Percentiles rank a stretch among this genome's conserved stretches.
Evolutionary conservation across 371 early-diverging fungal species (phyloP).

Genomic region (Apophysomyces variabilis): DNA sequence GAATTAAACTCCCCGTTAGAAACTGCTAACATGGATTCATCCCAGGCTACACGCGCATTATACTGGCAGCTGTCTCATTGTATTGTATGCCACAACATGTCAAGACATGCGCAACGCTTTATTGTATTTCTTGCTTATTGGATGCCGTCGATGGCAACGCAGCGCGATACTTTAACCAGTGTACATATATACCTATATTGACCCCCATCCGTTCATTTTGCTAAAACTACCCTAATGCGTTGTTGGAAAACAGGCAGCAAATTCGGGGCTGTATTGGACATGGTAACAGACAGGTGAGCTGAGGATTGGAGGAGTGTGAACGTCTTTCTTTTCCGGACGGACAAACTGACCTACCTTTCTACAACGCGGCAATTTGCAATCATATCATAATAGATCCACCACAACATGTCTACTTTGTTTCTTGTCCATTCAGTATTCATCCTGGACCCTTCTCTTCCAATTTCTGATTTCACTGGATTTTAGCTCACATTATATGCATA

Average conservation of each 20-base stretch:
- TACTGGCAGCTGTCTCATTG: conserved; percentile 73
- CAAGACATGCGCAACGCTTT: conserved; percentile 71
- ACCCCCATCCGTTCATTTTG: neutral
- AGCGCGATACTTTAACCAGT: conserved; percentile 91
- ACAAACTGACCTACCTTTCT: too few relatives aligned
- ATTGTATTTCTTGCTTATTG: conserved; percentile 87
- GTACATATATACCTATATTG: conserved; percentile 46
- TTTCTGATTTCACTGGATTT: conserved; percentile 90
- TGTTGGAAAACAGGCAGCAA: conserved; percentile 68
- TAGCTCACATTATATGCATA: conserved; percentile 97
- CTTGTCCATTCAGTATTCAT: conserved; percentile 73
- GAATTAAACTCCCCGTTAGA: neutral
- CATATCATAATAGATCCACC: conserved; percentile 65
- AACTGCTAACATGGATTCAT: neutral
- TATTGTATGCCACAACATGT: conserved; percentile 80
- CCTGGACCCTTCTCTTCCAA: conserved; percentile 81
- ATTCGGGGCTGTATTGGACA: conserved; percentile 96
- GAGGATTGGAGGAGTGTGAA: conserved; percentile 5
- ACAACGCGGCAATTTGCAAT: too few relatives aligned
- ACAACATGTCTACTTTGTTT: conserved; percentile 91
- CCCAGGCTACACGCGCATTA: conserved; percentile 86
- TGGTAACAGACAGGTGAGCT: conserved; percentile 92
- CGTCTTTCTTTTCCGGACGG: neutral
- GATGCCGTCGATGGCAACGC: conserved; percentile 97
- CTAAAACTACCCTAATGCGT: too few relatives aligned